Base-by-base conservation (phyloP, 768 basidiomycete species). In the Hygrophoropsis aurantiaca region DNA sequence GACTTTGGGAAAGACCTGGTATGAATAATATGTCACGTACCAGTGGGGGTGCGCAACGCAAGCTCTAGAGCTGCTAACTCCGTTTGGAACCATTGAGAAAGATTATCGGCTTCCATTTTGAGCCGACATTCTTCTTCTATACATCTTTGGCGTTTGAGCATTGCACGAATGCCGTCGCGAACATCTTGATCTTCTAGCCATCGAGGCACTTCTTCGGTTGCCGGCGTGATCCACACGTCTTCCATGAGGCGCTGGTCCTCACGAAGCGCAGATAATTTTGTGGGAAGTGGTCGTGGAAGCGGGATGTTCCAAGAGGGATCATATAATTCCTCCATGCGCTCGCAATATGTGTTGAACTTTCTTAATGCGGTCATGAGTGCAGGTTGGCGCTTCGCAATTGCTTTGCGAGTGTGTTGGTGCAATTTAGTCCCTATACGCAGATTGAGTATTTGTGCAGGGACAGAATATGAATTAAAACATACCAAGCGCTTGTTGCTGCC, bases 191-290 rank as follows among this genome's bases (percentile, higher is more conserved):
- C 52, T 8, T 32, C 42, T 11, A 55, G 21, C 53, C 52, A 55
- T 9, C 6, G 36, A 5, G 60, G 66, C 1, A 53, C 26, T 4
- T 42, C 33, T 2, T 15, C 47, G 1, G 32, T 23, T 5, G 54
- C 36, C 0, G 55, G 57, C 0, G 45, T 53, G 2, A 70, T 67
- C 69, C 68, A 72, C 0, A 70, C 58, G 46, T 70, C 68, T 25
- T 69, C 60, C 58, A 70, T 60, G 1, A 74, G 55, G 5, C 33
- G 39, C 0, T 62, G 40, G 27, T 40, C 13, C 1, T 26, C 27
- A 26, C 13, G 3, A n/a, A 40, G 40, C 2, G 23, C 3, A 2
- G 44, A 40, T 1, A 74, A 47, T 11, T 63, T 49, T 0, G 59
- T 62, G 0, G 63, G 65, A 0, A 73, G 61, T 1, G 55, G 60